Evolutionary conservation across 139 green algal species (phyloP).

Genomic region (Chlorella sp.): DNA sequence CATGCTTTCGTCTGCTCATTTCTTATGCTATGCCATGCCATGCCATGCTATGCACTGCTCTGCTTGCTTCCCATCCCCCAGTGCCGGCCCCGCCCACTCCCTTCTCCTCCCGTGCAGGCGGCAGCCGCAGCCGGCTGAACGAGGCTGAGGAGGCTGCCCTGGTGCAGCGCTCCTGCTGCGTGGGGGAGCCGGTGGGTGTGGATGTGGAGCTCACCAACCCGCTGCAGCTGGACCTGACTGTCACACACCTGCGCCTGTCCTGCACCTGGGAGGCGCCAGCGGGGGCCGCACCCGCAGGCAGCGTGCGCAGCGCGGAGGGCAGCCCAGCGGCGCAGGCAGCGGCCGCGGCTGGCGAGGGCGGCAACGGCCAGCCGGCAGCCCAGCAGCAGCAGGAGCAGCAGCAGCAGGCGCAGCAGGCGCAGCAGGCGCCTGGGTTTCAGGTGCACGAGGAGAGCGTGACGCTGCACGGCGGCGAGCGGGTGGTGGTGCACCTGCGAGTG

Average conservation of each 20-base stretch:
- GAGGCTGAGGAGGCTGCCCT: constrained; percentile 40
- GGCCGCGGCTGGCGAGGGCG: constrained; percentile 30
- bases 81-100: not conserved
- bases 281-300: constrained; percentile 32
- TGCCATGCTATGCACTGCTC: too few species aligned
- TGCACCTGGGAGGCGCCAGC: constrained; percentile 61
- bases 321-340: constrained; percentile 41
- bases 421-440: not conserved
- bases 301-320: constrained; percentile 4
- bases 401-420: not conserved
- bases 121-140: constrained; percentile 31
- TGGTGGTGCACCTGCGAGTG: constrained; percentile 66
- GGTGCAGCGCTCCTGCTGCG: constrained; percentile 50
- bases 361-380: constrained; percentile 3
- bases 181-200: constrained; percentile 79
- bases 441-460: constrained; percentile 48
- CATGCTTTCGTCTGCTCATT: too few species aligned
- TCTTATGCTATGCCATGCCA: too few species aligned
- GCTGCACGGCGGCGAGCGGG: constrained; percentile 42
- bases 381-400: not conserved
- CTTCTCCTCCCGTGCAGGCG: constrained; percentile 33
- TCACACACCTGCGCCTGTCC: constrained; percentile 69
- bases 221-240: constrained; percentile 69
- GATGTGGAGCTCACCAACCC: constrained; percentile 84
- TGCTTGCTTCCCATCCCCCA: not conserved